Evolutionary conservation across 2,329 filamentous ascomycete species (phyloP), one percentile per base, ranked within the genome.

Genomic region (Gnomoniopsis smithogilvyi): DNA sequence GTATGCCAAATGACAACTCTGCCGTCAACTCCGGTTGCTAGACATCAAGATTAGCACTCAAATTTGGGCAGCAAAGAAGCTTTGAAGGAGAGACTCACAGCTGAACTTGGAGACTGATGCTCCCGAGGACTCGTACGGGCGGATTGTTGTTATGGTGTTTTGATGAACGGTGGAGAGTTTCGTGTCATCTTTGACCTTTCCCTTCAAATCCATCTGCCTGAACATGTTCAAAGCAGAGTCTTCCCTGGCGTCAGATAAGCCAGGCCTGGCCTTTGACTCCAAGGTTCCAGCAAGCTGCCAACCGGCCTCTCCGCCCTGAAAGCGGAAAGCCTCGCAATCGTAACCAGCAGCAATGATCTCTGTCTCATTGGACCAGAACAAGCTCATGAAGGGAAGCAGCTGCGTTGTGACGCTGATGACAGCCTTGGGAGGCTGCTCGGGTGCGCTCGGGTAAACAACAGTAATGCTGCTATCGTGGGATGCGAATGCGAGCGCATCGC

Each of bases 201-300:
- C 95, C 82, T 95, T 96, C 65, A 99, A 82, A 75, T 99, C 95
- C 95, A 99, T 98, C 79, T 97, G 93, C 69, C 87, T 86, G 79
- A 99, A 99, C 92, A 98, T 96, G 76, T 98, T 96, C 73, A 97
- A 79, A 24, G 95, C 95, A 64, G 90, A 95, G 73, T 98, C 95
- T 75, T 98, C 95, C 34, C 89, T 83, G 60, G 79, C 78, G 57
- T 85, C 83, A 59, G 82, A 86, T 57, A 80, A 73, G 46, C 84
- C 88, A 30, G 82, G 79, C 6, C 82, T 78, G 52, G 84, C 80
- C 76, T 93, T 92, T 51, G 80, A 79, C 76, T 97, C 93, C 62
- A 98, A 78, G 3, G 91, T 89, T 34, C 92, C 93, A 38, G 83
- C 84, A 41, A 97, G 78, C 69, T 92, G 84, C 95, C 95, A 99